Evolutionary conservation across 1,284 basidiomycete species (phyloP).

Genomic region (Leucoagaricus sp.): DNA sequence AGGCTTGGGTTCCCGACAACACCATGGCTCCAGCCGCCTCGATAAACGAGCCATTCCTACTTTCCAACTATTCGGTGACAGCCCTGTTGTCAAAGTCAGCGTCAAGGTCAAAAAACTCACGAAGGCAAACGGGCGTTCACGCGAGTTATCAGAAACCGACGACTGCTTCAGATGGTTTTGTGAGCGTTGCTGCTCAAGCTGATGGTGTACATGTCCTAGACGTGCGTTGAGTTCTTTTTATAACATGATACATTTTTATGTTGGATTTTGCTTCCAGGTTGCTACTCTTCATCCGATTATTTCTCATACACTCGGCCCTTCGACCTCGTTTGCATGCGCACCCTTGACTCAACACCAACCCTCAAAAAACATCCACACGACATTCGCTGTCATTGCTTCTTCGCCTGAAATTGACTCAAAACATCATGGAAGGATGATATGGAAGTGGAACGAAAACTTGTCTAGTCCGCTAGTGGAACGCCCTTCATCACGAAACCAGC

Average conservation of each 20-base stretch:
- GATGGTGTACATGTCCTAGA: conserved; percentile 75
- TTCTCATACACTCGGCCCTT: conserved; percentile 68
- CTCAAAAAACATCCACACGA: conserved; percentile 45
- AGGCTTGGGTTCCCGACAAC: neutral
- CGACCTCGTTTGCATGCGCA: conserved; percentile 59
- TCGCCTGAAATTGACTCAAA: conserved; percentile 45
- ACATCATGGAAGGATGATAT: conserved; percentile 51
- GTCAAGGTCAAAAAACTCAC: conserved; percentile 23
- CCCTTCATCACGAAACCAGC: conserved; percentile 29
- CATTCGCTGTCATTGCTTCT: conserved; percentile 53
- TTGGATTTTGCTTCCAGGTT: conserved; percentile 40
- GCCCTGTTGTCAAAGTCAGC: neutral
- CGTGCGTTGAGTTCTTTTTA: conserved; percentile 40
- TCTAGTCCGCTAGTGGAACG: conserved; percentile 30
- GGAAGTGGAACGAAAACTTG: conserved; percentile 61
- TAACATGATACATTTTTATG: conserved; percentile 2
- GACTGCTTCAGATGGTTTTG: conserved; percentile 48
- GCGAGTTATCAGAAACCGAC: conserved; percentile 41
- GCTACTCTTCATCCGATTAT: conserved; percentile 64
- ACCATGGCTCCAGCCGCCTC: conserved; percentile 25
- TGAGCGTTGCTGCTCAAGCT: conserved; percentile 63
- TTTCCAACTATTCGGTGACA: conserved; percentile 48
- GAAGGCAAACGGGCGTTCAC: conserved; percentile 35
- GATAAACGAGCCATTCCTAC: conserved; percentile 61
- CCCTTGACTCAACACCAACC: conserved; percentile 46